Conservation (phyloP, 768 basidiomycete species). For the Mycena kentingensis region DNA sequence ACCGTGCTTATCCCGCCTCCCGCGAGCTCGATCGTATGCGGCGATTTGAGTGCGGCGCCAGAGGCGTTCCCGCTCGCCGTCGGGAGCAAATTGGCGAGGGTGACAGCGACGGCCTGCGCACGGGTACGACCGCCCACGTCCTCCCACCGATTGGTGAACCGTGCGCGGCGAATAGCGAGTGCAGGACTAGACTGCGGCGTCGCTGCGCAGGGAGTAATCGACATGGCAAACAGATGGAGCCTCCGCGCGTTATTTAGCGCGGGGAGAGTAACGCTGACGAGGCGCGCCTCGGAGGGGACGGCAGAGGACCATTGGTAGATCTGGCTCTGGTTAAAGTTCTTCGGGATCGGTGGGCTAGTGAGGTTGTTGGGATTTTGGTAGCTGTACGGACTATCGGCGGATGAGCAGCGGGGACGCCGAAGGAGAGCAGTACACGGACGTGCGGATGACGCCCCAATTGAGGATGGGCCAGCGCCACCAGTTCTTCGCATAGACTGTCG, state of each 20-base stretch:
- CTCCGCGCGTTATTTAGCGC: slow-evolving; percentile 30
- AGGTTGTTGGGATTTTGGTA: background rate
- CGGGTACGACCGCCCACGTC: slow-evolving; percentile 36
- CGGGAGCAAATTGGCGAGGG: slow-evolving; percentile 52
- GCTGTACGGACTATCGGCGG: slow-evolving; percentile 3
- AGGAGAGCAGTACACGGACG: no score
- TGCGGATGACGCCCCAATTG: slow-evolving; percentile 44
- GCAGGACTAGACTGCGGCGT: slow-evolving; percentile 24
- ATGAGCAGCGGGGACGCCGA: no score
- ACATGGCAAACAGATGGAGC: slow-evolving; percentile 51
- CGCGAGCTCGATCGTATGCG: slow-evolving; percentile 38
- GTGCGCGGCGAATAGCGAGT: slow-evolving; percentile 43
- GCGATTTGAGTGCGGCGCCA: slow-evolving; percentile 36
- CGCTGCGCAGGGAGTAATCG: slow-evolving; percentile 42
- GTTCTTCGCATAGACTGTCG: slow-evolving; percentile 47
- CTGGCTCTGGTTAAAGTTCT: slow-evolving; percentile 45
- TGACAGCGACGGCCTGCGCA: slow-evolving; percentile 53
- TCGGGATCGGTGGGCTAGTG: slow-evolving; percentile 49
- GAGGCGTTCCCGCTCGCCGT: slow-evolving; percentile 24
- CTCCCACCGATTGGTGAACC: slow-evolving; percentile 52
- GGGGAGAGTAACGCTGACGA: slow-evolving; percentile 50
- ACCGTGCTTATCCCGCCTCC: slow-evolving; percentile 47
- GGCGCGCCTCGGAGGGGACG: slow-evolving; percentile 39
- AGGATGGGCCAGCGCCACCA: slow-evolving; percentile 46
- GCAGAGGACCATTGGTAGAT: slow-evolving; percentile 50